Percentiles rank a stretch among this genome's conserved stretches.
These are phyloP conservation scores for Protostelium mycophagum DNA, from an alignment of 78 protist genomes.

Conservation along the genomic window DNA sequence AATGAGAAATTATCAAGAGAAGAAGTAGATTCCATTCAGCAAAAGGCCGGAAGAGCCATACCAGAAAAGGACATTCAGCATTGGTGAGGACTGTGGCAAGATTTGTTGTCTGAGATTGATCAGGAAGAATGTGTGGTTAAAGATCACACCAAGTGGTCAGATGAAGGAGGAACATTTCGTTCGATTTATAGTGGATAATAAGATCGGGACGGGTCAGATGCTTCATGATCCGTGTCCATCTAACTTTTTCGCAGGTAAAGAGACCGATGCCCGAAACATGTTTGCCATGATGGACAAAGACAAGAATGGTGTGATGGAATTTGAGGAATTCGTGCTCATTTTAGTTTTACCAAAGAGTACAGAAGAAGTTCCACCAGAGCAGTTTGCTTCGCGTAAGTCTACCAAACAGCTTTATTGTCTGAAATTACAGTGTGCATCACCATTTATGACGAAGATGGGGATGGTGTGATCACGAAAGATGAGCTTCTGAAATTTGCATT, in stretches of 20 bases:
- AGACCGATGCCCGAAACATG: background rate
- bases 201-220: conserved; percentile 2
- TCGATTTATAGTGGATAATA: background rate
- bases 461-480: background rate
- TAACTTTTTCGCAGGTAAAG: too few species aligned
- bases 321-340: background rate
- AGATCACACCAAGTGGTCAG: background rate
- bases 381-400: background rate
- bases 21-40: background rate
- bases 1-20: background rate
- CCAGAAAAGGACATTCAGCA: background rate
- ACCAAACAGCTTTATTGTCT: background rate
- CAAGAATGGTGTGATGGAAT: conserved; percentile 1
- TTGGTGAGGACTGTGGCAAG: background rate
- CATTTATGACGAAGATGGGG: background rate
- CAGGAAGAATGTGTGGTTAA: background rate
- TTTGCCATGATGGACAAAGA: background rate
- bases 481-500: background rate
- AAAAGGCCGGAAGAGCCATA: background rate
- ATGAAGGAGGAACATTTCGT: background rate
- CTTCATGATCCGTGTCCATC: too few species aligned
- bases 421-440: background rate
- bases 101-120: background rate
- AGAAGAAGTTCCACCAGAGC: background rate
- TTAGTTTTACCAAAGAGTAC: background rate